Conservation (phyloP, 305 asterid genomes). For the Fraxinus albicans region DNA sequence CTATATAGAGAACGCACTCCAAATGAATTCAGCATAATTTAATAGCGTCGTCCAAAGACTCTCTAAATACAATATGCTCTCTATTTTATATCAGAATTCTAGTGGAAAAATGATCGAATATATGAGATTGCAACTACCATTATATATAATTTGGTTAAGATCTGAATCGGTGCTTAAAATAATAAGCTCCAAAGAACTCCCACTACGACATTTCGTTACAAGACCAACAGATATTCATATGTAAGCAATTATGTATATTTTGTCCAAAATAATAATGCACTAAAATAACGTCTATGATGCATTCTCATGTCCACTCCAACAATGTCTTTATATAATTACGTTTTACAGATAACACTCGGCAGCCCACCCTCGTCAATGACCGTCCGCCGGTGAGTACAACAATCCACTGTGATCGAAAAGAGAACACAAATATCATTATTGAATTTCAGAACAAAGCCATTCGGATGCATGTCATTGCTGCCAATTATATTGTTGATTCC, state of each 20-base stretch:
- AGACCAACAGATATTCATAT: neutral
- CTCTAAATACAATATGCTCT: neutral
- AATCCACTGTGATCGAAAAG: neutral
- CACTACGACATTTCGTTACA: neutral
- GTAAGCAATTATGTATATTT: neutral
- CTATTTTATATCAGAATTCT: neutral
- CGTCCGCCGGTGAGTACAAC: neutral
- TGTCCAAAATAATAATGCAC: neutral
- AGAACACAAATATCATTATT: neutral
- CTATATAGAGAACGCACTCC: neutral
- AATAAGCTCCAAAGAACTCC: neutral
- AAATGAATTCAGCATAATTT: neutral
- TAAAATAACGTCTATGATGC: neutral
- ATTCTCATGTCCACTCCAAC: neutral
- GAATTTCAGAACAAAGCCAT: neutral
- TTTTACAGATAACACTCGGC: constrained; percentile 2
- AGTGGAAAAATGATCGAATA: neutral
- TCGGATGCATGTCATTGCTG: constrained; percentile 49
- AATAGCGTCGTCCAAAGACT: neutral
- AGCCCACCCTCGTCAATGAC: neutral
- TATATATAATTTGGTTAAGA: neutral
- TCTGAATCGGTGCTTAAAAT: neutral
- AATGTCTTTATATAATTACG: constrained; percentile 8
- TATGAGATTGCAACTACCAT: neutral
- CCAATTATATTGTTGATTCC: constrained; percentile 81